These are phyloP conservation scores for Plasmodium billcollinsi DNA, from an alignment of 169 alveolate species.

Conservation along the genomic window DNA sequence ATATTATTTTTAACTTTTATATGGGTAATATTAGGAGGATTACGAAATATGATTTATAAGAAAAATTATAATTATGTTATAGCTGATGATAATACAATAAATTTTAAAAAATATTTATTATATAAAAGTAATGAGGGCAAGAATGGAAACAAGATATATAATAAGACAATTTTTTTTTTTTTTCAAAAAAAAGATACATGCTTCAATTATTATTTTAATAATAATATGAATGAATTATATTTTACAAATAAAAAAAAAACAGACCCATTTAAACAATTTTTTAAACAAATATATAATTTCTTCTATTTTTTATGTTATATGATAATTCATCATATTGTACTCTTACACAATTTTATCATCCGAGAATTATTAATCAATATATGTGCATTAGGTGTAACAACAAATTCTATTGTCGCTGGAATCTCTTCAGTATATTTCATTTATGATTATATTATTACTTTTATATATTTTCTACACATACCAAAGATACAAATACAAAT, in stretches of 20 bases:
- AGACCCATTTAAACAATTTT: neutral
- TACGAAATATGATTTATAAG: conserved; percentile 57
- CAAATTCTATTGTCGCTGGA: conserved; percentile 73
- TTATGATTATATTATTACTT: conserved; percentile 53
- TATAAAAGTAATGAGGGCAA: conserved; percentile 13
- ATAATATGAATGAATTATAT: neutral
- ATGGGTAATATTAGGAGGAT: conserved; percentile 52
- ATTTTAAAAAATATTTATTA: conserved; percentile 31
- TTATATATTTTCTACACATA: conserved; percentile 32
- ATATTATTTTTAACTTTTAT: conserved; percentile 53
- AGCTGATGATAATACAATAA: conserved; percentile 66
- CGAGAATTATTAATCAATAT: conserved; percentile 57
- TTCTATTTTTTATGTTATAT: conserved; percentile 10
- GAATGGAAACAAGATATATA: conserved; percentile 11
- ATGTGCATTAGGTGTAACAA: conserved; percentile 70
- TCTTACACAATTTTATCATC: conserved; percentile 20
- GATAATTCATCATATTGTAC: conserved; percentile 20
- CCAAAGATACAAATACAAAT: conserved; percentile 68
- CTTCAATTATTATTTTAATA: conserved; percentile 6
- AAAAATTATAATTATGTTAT: conserved; percentile 67
- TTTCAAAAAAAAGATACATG: conserved; percentile 38
- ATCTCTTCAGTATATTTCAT: conserved; percentile 58
- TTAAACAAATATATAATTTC: conserved; percentile 33
- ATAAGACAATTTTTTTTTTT: conserved; percentile 23
- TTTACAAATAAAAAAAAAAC: conserved; percentile 2